phyloP scores from a whole-genome alignment of 2,329 filamentous ascomycete genomes.

The Teratosphaeria viscida region DNA sequence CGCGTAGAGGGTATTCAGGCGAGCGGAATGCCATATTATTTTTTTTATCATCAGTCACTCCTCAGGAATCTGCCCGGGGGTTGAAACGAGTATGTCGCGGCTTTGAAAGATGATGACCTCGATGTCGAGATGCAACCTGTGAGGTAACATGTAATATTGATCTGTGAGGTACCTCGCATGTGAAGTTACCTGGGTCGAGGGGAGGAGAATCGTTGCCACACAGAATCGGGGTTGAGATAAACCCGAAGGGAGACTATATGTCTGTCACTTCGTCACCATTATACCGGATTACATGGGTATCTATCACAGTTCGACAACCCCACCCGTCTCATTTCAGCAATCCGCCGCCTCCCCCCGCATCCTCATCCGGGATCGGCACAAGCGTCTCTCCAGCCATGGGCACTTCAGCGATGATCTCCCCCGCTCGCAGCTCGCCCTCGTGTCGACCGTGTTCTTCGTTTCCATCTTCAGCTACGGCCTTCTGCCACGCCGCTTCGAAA shows the following conservation, averaged over 20 bases:
- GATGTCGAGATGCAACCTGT: too few species aligned
- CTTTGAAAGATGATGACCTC: neutral
- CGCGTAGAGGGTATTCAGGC: neutral
- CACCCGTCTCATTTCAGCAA: neutral
- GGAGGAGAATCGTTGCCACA: too few species aligned
- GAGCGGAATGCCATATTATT: neutral
- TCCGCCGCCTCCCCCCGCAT: neutral
- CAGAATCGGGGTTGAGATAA: too few species aligned
- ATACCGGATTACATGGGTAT: neutral
- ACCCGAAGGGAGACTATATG: neutral
- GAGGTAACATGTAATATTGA: too few species aligned
- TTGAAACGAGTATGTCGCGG: too few species aligned
- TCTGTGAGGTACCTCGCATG: too few species aligned
- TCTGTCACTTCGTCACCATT: neutral
- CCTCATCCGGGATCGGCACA: neutral
- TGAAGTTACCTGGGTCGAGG: too few species aligned
- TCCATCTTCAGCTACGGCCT: slow-evolving; percentile 42
- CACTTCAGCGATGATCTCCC: neutral
- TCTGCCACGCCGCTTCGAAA: slow-evolving; percentile 62
- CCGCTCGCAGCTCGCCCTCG: slow-evolving; percentile 17
- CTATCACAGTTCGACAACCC: neutral
- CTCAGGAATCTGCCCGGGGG: too few species aligned
- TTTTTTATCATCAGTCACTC: too few species aligned
- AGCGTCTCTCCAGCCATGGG: neutral
- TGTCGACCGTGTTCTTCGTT: too few species aligned